A percentile compares a stretch with the other conserved stretches of the same genome.
Evolutionary conservation across 352 stramenopile genomes (phyloP).

Genomic region (Elongisporangium anandrum): DNA sequence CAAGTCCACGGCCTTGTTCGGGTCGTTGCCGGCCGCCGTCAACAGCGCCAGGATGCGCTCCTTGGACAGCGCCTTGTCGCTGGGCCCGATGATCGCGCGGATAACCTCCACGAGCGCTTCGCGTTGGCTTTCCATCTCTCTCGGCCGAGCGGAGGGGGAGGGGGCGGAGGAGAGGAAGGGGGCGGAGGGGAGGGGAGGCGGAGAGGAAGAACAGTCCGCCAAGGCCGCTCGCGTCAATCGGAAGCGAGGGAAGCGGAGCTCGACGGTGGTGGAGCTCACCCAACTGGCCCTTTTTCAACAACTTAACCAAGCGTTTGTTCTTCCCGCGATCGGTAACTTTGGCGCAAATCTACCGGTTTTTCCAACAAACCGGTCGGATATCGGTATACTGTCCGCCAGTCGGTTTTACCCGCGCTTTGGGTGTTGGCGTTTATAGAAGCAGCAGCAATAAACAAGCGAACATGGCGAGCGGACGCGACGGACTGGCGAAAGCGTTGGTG

Average conservation of each 20-base stretch:
- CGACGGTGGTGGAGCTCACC: background rate
- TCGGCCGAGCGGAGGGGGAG: background rate
- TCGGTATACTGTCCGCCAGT: background rate
- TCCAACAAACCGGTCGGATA: background rate
- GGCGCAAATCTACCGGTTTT: background rate
- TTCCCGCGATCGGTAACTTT: background rate
- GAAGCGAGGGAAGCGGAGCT: background rate
- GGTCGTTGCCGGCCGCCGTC: slow-evolving; percentile 53
- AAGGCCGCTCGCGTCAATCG: background rate
- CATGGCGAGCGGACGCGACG: background rate
- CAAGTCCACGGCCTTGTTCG: slow-evolving; percentile 80
- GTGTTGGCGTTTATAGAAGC: background rate
- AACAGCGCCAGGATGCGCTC: slow-evolving; percentile 66
- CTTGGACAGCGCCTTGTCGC: slow-evolving; percentile 44
- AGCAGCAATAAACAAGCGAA: background rate
- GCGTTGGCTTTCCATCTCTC: slow-evolving; percentile 12
- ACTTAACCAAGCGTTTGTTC: background rate
- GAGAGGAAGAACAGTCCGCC: slow-evolving; percentile 1
- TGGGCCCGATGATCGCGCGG: slow-evolving; percentile 69
- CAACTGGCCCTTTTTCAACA: slow-evolving; percentile 28
- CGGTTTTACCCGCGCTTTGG: background rate
- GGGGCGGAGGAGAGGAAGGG: background rate
- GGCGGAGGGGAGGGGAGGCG: background rate
- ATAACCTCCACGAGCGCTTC: slow-evolving; percentile 75
- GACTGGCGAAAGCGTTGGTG: background rate